Evolutionary conservation across 768 basidiomycete genomes (phyloP).

Genomic region (Dioszegia aurantiaca): DNA sequence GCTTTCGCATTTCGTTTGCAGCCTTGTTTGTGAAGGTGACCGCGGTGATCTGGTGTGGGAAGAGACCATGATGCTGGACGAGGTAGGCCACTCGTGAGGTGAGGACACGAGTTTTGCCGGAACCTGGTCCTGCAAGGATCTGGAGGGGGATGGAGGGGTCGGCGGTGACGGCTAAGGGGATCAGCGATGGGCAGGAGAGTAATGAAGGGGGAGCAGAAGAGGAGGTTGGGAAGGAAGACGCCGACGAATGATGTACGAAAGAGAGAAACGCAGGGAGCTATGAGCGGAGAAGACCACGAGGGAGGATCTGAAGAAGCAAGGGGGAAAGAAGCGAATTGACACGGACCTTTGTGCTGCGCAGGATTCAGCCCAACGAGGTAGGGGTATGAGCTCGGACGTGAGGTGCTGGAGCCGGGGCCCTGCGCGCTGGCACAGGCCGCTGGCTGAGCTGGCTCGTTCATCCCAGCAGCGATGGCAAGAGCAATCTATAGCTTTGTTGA

Average conservation of each 20-base stretch:
- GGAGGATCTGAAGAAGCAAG: not conserved
- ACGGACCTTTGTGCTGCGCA: conserved; percentile 40
- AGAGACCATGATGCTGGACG: conserved; percentile 39
- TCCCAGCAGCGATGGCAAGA: not conserved
- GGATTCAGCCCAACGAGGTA: conserved; percentile 37
- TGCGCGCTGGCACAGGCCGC: no score
- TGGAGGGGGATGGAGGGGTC: conserved; percentile 65
- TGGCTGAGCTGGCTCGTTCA: no score
- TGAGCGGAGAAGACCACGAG: no score
- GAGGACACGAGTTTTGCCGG: conserved; percentile 58
- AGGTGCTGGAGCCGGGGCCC: not conserved
- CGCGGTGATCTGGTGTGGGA: conserved; percentile 47
- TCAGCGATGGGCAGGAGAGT: not conserved
- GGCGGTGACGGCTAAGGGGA: conserved; percentile 64
- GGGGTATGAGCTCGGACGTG: conserved; percentile 15
- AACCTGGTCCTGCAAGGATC: conserved; percentile 76
- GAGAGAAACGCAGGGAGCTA: no score
- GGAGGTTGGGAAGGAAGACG: no score
- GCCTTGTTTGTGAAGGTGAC: conserved; percentile 88
- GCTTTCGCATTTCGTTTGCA: conserved; percentile 76
- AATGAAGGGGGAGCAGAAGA: no score
- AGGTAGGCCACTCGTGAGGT: conserved; percentile 53
- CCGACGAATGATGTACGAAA: no score
- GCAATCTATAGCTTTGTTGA: no score
- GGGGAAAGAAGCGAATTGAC: not conserved